Evolutionary conservation across 2,329 filamentous ascomycete species (phyloP).

Genomic region (Proliferodiscus dingleyae): DNA sequence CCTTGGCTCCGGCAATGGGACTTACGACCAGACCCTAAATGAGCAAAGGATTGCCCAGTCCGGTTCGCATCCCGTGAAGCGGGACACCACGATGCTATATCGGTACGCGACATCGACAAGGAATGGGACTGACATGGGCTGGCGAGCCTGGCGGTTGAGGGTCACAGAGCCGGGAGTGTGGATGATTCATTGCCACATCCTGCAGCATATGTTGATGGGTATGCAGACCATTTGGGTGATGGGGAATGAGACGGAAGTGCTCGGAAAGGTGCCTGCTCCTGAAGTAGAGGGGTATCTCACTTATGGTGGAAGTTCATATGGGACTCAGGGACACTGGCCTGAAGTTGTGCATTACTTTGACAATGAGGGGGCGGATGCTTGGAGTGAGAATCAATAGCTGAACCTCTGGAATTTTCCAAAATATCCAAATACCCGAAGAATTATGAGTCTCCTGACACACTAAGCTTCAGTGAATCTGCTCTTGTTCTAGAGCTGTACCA

Average conservation of each 20-base stretch:
- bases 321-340: conserved; percentile 21
- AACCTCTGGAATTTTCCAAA: no score
- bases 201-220: conserved; percentile 45
- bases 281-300: conserved; percentile 31
- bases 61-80: conserved; percentile 16
- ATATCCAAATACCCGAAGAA: no score
- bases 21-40: conserved; percentile 37
- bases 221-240: conserved; percentile 36
- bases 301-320: conserved; percentile 30
- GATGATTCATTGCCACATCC: conserved; percentile 47
- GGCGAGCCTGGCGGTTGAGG: conserved; percentile 46
- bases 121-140: conserved; percentile 36
- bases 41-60: conserved; percentile 32
- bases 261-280: conserved; percentile 17
- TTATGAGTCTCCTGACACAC: not conserved
- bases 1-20: conserved; percentile 40
- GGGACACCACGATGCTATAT: conserved; percentile 42
- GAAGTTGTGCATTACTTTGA: not conserved
- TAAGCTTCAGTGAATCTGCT: no score
- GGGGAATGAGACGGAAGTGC: conserved; percentile 28
- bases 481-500: not conserved
- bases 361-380: not conserved
- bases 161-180: conserved; percentile 43
- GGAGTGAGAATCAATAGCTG: not conserved
- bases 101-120: conserved; percentile 35